Evolutionary conservation across 257 asterid genomes (phyloP).

Genomic region (Verbascum thapsus): DNA sequence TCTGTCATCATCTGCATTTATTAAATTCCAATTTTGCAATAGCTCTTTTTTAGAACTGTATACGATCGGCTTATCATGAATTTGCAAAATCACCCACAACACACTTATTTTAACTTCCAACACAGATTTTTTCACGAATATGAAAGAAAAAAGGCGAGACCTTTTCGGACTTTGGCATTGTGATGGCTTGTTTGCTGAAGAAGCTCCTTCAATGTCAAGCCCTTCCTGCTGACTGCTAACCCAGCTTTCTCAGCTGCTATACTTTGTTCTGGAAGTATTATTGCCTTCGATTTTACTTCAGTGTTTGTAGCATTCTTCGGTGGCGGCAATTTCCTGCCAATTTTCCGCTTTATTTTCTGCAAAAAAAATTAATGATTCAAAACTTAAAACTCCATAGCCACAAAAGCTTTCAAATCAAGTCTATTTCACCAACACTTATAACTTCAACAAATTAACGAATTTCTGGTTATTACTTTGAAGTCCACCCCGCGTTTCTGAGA

Average conservation of each 20-base stretch:
- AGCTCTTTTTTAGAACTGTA: not conserved
- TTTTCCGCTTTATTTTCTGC: conserved; percentile 86
- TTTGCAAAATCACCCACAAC: no score
- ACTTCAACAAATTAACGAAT: conserved; percentile 2
- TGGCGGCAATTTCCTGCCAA: conserved; percentile 94
- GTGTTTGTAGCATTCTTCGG: conserved; percentile 88
- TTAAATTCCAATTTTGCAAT: not conserved
- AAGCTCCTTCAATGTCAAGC: conserved; percentile 90
- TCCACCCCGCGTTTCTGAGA: conserved; percentile 71
- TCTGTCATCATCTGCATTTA: not conserved
- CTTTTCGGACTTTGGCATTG: conserved; percentile 87
- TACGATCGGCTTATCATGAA: no score
- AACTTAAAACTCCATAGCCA: conserved; percentile 4
- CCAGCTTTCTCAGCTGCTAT: conserved; percentile 78
- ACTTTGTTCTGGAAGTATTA: conserved; percentile 92
- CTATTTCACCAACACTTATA: not conserved
- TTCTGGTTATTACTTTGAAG: conserved; percentile 59
- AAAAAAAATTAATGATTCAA: conserved; percentile 10
- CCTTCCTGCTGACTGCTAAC: conserved; percentile 80
- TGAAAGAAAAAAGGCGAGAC: conserved; percentile 30
- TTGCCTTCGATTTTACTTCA: conserved; percentile 79
- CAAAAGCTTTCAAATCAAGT: not conserved
- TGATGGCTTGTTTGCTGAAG: conserved; percentile 95
- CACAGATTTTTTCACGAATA: not conserved
- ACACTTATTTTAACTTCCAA: no score